phyloP scores from a whole-genome alignment of 2,329 filamentous ascomycete species.

The Parastagonospora nodorum region DNA sequence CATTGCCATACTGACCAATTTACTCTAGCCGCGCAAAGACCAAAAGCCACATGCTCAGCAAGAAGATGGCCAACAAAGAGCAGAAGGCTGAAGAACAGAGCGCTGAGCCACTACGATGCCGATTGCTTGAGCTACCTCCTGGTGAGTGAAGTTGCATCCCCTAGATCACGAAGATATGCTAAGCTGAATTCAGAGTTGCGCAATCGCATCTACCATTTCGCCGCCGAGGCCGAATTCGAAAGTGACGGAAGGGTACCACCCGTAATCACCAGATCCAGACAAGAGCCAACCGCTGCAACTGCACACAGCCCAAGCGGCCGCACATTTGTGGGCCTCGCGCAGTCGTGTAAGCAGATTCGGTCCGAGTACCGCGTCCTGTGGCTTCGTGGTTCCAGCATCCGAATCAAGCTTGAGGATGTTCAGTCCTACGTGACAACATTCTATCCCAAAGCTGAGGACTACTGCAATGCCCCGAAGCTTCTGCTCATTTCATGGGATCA shows the following conservation, averaged over 20 bases:
- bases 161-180: background rate
- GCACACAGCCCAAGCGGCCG: background rate
- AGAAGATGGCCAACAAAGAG: no score
- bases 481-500: slow-evolving; percentile 7
- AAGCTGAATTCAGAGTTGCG: slow-evolving; percentile 13
- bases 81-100: no score
- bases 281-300: background rate
- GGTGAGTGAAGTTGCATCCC: background rate
- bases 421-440: slow-evolving; percentile 1
- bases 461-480: slow-evolving; percentile 4
- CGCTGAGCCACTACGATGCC: no score
- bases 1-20: no score
- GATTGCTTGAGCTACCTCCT: background rate
- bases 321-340: slow-evolving; percentile 4
- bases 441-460: slow-evolving; percentile 1
- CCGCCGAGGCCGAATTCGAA: slow-evolving; percentile 2
- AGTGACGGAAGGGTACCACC: background rate
- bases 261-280: no score
- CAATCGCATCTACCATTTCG: slow-evolving; percentile 19
- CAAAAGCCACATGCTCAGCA: no score
- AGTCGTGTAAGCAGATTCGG: slow-evolving; percentile 9
- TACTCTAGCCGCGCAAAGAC: no score
- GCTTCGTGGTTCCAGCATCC: slow-evolving; percentile 2
- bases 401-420: slow-evolving; percentile 2
- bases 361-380: slow-evolving; percentile 11